Percentiles rank a stretch among this genome's conserved stretches.
Conservation (phyloP, 2,329 filamentous ascomycete genomes). For the Lizonia empirigonia region DNA sequence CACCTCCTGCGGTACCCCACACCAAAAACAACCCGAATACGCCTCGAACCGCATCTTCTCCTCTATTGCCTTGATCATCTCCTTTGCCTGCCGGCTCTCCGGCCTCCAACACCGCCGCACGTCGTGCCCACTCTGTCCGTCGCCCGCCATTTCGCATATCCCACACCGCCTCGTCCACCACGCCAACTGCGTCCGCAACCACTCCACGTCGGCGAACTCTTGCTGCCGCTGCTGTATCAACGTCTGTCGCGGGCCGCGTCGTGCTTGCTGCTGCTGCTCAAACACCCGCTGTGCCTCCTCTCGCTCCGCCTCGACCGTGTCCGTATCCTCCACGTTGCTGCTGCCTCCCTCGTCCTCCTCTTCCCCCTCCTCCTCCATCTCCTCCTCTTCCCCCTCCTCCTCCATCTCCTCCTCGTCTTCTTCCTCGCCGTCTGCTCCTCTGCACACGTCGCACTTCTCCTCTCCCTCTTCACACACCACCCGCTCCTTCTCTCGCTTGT, state of each 20-base stretch:
- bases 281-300: slow-evolving; percentile 10
- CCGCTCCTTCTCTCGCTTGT: slow-evolving; percentile 4
- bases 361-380: slow-evolving; percentile 1
- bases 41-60: slow-evolving; percentile 9
- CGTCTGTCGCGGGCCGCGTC: slow-evolving; percentile 1
- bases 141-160: slow-evolving; percentile 13
- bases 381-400: background rate
- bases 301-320: background rate
- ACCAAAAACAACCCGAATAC: slow-evolving; percentile 18
- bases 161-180: slow-evolving; percentile 14
- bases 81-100: slow-evolving; percentile 4
- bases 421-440: background rate
- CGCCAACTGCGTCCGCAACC: slow-evolving; percentile 14
- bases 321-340: background rate
- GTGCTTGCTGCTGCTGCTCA: slow-evolving; percentile 5
- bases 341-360: background rate
- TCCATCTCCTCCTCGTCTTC: slow-evolving; percentile 3
- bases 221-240: slow-evolving; percentile 9
- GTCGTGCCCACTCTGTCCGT: slow-evolving; percentile 11
- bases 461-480: slow-evolving; percentile 12
- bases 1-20: slow-evolving; percentile 13
- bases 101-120: slow-evolving; percentile 9
- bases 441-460: slow-evolving; percentile 11
- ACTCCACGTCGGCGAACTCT: slow-evolving; percentile 12
- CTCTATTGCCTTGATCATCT: slow-evolving; percentile 8